Percentiles rank a stretch among this genome's conserved stretches.
Conservation (phyloP, 495 filamentous ascomycete genomes). For the Glonium stellatum region DNA sequence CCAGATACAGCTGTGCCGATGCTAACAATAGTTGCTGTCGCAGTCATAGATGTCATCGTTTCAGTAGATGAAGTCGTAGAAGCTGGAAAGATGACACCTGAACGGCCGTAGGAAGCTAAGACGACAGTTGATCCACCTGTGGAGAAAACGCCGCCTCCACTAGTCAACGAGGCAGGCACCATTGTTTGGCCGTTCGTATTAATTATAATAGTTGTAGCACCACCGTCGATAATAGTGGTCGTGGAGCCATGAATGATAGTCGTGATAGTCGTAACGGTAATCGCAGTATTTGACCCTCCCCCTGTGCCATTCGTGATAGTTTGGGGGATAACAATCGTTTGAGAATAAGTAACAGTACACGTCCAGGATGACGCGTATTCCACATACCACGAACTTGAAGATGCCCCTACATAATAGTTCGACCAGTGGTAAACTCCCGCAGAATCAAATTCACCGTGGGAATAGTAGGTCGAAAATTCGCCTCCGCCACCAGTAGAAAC, state of each 20-base stretch:
- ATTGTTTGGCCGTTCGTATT: neutral
- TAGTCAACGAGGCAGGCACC: constrained; percentile 11
- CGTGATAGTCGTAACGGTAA: neutral
- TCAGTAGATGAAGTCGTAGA: neutral
- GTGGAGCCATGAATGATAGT: constrained; percentile 9
- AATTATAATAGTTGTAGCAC: constrained; percentile 3
- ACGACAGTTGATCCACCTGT: neutral
- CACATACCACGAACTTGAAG: constrained; percentile 10
- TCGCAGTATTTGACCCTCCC: neutral
- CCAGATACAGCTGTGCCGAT: constrained; percentile 7
- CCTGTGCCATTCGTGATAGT: neutral
- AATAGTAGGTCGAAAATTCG: neutral
- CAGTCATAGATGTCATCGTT: neutral
- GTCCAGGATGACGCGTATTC: neutral
- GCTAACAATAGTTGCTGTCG: neutral
- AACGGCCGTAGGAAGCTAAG: neutral
- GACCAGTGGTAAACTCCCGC: neutral
- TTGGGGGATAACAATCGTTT: constrained; percentile 1
- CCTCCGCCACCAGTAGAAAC: constrained; percentile 1
- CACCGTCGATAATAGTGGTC: constrained; percentile 7
- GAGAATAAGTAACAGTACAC: constrained; percentile 2
- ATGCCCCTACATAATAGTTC: constrained; percentile 2
- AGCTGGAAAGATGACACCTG: neutral
- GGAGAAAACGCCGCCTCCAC: constrained; percentile 2
- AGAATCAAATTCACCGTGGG: neutral